phyloP scores from a whole-genome alignment of 768 basidiomycete genomes.

The Boletus speciosus region DNA sequence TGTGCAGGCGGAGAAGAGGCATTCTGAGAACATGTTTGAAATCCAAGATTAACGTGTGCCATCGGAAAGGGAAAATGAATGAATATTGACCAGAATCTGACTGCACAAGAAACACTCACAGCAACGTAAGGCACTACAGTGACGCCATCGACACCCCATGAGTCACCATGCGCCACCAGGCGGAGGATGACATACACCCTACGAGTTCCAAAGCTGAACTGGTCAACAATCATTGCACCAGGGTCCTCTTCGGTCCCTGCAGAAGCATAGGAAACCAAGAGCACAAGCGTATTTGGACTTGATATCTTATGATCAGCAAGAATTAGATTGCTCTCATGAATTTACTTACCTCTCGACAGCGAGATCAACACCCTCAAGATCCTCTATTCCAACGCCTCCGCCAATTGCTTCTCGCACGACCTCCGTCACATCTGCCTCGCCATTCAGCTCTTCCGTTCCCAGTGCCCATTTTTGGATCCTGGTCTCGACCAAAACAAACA shows the following conservation, averaged over 20 bases:
- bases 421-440: conserved; percentile 54
- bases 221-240: conserved; percentile 32
- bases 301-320: conserved; percentile 10
- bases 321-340: background rate
- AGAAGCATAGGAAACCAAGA: conserved; percentile 68
- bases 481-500: conserved; percentile 70
- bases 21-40: conserved; percentile 39
- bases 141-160: conserved; percentile 35
- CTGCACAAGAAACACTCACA: conserved; percentile 40
- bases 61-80: background rate
- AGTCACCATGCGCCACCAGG: conserved; percentile 33
- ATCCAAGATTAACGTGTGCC: background rate
- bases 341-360: conserved; percentile 52
- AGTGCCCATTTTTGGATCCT: conserved; percentile 64
- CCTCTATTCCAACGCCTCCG: conserved; percentile 47
- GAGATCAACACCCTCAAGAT: conserved; percentile 73
- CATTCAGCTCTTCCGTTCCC: conserved; percentile 51
- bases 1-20: conserved; percentile 68
- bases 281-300: conserved; percentile 51
- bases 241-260: conserved; percentile 40
- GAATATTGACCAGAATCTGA: background rate
- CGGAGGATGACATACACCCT: conserved; percentile 64
- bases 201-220: conserved; percentile 44
- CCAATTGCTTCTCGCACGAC: conserved; percentile 48
- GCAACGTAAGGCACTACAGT: conserved; percentile 72